Evolutionary conservation across 352 stramenopile species (phyloP), one percentile per base, ranked within the genome.

Genomic region (Phytophthora lateralis): DNA sequence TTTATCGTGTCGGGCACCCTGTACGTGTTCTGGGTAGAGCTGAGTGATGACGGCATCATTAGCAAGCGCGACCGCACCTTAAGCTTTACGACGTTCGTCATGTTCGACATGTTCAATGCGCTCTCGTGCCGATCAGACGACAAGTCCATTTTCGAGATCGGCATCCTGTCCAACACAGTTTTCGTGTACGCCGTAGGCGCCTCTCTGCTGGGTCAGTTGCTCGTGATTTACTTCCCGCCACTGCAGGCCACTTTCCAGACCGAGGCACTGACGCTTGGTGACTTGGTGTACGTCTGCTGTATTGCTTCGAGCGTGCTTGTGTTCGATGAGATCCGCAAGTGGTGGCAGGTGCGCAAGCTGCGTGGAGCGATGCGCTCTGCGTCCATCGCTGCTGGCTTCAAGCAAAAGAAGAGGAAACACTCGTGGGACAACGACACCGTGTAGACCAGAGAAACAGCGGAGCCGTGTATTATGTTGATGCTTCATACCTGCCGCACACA

Each of bases 41-140:
- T 95, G 15, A 80, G 67, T 14, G 80, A 90, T 29, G 96, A 98
- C 66, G 91, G 91, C 12, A 79, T 82, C 9, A 84, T 98, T n/a
- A 98, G 86, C 54, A 82, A 89, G 41, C 88, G 96, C 35, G 97
- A 99, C 63, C 97, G 94, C 29, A 99, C 97, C 14, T 98, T 99
- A 96, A 99, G 96, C 52, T 99, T 99, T 79, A 99, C 97, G 63
- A 99, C 94, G 11, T 99, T 99, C 71, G 96, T 99, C 24, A 97
- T 98, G 77, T 99, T 98, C 38, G 97, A 99, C 80, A 97, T 99
- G 74, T 98, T 99, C 73, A 99, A 99, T 74, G 96, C 97, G 9
- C 93, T 98, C 41, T 96, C 90, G 30, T 99, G 97, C 72, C 92
- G 97, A 55, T 98, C 93, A 32, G 90, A 97, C 10, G 91, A 97